Percentiles rank a stretch among this genome's conserved stretches.
Conservation (phyloP, 23 red algal genomes). For the Gracilariopsis chorda region DNA sequence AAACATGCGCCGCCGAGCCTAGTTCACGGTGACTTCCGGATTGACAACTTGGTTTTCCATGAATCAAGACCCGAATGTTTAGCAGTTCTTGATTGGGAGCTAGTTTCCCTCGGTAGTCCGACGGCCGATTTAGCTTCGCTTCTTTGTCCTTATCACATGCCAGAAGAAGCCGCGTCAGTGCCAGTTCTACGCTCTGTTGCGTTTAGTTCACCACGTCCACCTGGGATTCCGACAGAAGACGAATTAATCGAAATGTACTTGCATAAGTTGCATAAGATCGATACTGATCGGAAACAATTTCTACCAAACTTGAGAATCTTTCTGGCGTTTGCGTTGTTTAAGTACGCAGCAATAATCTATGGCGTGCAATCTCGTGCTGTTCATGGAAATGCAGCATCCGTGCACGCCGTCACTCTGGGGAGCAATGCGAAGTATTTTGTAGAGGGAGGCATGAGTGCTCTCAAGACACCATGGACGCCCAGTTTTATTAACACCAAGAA, state of each 20-base stretch:
- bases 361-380: constrained; percentile 62
- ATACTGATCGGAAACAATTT: neutral
- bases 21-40: constrained; percentile 83
- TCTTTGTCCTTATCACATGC: constrained; percentile 41
- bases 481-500: neutral
- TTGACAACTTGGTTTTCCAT: constrained; percentile 83
- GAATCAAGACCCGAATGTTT: constrained; percentile 16
- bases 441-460: neutral
- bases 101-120: constrained; percentile 68
- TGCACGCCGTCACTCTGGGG: neutral
- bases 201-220: constrained; percentile 4
- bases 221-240: constrained; percentile 66
- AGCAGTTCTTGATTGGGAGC: constrained; percentile 92
- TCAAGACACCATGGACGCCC: neutral
- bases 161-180: neutral
- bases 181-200: constrained; percentile 31
- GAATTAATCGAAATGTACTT: constrained; percentile 51
- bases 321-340: constrained; percentile 69
- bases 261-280: neutral
- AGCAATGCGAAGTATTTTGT: constrained; percentile 40
- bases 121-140: constrained; percentile 73
- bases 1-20: neutral
- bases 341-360: constrained; percentile 69
- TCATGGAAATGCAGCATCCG: constrained; percentile 81
- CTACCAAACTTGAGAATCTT: constrained; percentile 25